Conservation (phyloP, 768 basidiomycete species). For the Phanerochaete sordida region DNA sequence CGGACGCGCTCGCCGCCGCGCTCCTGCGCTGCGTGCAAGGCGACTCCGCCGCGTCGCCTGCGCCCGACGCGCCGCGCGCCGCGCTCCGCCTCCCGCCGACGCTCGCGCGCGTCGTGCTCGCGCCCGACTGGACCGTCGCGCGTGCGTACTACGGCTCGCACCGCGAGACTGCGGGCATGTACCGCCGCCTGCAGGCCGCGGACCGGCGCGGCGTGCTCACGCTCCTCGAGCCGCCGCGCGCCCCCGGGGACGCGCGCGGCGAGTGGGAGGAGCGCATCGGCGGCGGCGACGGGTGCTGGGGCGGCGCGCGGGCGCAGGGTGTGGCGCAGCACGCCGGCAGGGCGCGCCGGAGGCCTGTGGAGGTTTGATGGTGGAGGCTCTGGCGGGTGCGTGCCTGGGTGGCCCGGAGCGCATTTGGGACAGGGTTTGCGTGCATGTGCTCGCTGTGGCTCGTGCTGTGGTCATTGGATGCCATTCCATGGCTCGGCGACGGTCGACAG, state of each 20-base stretch:
- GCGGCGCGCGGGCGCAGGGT: neutral
- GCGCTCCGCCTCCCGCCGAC: neutral
- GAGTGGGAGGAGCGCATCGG: conserved; percentile 8
- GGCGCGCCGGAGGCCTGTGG: too few relatives aligned
- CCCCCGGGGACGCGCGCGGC: neutral
- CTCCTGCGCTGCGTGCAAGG: neutral
- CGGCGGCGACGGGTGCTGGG: conserved; percentile 6
- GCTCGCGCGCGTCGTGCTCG: neutral
- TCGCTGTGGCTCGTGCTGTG: too few relatives aligned
- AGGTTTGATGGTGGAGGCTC: too few relatives aligned
- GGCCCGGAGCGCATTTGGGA: neutral
- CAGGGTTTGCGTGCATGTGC: neutral
- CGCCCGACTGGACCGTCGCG: neutral
- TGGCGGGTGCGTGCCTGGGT: too few relatives aligned
- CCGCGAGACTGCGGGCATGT: neutral
- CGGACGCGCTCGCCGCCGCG: neutral
- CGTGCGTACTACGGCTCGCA: neutral
- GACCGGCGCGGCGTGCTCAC: neutral
- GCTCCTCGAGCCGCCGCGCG: neutral
- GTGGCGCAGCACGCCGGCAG: too few relatives aligned
- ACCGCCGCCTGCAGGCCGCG: neutral
- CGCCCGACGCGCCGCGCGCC: neutral
- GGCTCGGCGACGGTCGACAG: too few relatives aligned
- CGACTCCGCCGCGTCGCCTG: neutral
- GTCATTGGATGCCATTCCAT: too few relatives aligned